A percentile compares a stretch with the other conserved stretches of the same genome.
Evolutionary conservation across 371 early-diverging fungal species (phyloP).

Genomic region (Sporodiniella umbellata): DNA sequence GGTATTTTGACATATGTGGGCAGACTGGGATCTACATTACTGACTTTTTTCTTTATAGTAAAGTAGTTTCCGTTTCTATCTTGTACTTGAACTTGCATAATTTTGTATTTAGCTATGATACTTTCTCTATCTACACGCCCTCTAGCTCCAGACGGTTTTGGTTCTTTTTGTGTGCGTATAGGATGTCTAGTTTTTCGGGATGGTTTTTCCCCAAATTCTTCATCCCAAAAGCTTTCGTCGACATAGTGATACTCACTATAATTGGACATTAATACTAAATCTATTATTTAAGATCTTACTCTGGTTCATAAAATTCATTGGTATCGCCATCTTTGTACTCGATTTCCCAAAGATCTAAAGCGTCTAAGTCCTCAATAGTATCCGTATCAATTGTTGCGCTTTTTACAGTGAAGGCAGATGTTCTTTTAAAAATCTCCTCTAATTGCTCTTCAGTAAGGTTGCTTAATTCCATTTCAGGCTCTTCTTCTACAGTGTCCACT

Average conservation of each 20-base stretch:
- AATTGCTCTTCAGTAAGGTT: constrained; percentile 74
- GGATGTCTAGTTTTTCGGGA: constrained; percentile 27
- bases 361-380: constrained; percentile 66
- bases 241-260: constrained; percentile 73
- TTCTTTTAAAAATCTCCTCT: constrained; percentile 86
- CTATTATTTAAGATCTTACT: constrained; percentile 42
- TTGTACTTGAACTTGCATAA: constrained; percentile 81
- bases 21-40: constrained; percentile 73
- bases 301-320: constrained; percentile 77
- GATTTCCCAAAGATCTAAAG: constrained; percentile 73
- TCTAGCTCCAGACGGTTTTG: constrained; percentile 29
- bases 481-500: constrained; percentile 7
- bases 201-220: constrained; percentile 59
- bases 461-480: constrained; percentile 2
- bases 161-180: constrained; percentile 26
- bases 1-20: constrained; percentile 90
- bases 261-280: neutral
- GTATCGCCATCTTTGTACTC: constrained; percentile 66
- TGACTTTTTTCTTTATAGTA: constrained; percentile 78
- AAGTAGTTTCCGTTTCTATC: constrained; percentile 79
- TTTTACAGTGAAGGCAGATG: constrained; percentile 84
- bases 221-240: constrained; percentile 84
- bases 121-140: constrained; percentile 55
- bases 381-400: constrained; percentile 62
- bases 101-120: constrained; percentile 75